Base-by-base conservation (phyloP, 2,329 filamentous ascomycete species). In the Penicillium brasilianum region DNA sequence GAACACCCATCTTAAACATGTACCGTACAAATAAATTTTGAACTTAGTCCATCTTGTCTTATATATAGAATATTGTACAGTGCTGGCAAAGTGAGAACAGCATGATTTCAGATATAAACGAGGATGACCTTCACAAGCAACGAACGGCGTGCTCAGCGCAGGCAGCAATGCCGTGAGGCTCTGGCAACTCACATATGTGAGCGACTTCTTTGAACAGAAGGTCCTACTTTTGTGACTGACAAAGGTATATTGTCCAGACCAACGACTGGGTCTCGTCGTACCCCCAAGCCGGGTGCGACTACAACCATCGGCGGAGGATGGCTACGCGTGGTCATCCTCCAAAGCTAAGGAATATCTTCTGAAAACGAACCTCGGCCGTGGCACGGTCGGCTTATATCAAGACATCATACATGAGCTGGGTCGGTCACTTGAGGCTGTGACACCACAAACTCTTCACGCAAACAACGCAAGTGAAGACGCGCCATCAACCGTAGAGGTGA, bases 81-180 rank as follows among this genome's bases (percentile, higher is more conserved):
- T n/a, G n/a, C n/a, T 5, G 34, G 11, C 11, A 37, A 37, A 37
- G 11, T 37, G 34, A 37, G 34, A 37, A 37, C 11, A 37, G 11
- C 7, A 37, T 37, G 9, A 14, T 5, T 37, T 37, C 34, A 37
- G 11, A 37, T 37, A 37, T 14, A 14, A 37, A 37, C 34, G n/a
- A 16, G 34, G 34, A 55, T 55, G 53, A 36, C 53, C 8, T 28
- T 36, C 18, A 28, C 53, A 25, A 60, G 58, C 46, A 60, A 60
- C 46, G 37, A 43, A 25, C 55, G 44, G 39, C 58, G 58, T 28
- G 58, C 58, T 14, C 25, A 34, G 28, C 22, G 25, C 36, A 55
- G 53, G 52, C 58, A 56, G 46, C 32, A 60, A 56, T 60, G 58
- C 36, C 58, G 58, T 14, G 58, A 60, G 28, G 58, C 44, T n/a